Conservation (phyloP, 768 basidiomycete species). For the Favolaschia claudopus region DNA sequence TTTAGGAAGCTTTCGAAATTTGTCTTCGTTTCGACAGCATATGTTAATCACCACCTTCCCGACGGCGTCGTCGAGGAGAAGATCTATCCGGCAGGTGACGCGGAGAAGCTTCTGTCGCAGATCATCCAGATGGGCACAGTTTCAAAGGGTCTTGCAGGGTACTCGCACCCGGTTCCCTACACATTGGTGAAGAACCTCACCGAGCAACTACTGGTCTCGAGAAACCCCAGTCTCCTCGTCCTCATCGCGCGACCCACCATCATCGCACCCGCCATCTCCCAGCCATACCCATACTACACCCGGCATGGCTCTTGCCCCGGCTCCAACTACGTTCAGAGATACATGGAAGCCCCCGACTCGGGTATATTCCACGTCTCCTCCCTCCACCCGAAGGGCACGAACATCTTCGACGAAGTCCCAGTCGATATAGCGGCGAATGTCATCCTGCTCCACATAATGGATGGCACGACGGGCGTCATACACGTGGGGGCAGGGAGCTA, state of each 20-base stretch:
- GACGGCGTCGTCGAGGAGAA: neutral
- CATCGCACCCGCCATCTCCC: neutral
- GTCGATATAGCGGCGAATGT: conserved; percentile 3
- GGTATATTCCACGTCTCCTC: neutral
- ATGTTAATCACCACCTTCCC: neutral
- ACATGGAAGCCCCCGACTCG: neutral
- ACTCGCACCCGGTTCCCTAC: neutral
- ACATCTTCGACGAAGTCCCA: conserved; percentile 6
- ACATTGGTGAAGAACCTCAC: neutral
- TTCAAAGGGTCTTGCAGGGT: neutral
- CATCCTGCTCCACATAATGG: neutral
- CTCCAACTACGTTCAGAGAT: neutral
- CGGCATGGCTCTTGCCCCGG: neutral
- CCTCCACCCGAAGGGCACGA: neutral
- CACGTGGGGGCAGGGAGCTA: conserved; percentile 3
- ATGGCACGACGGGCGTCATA: neutral
- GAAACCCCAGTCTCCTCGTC: neutral
- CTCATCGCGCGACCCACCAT: neutral
- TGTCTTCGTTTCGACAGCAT: neutral
- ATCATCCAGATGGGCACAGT: neutral
- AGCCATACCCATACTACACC: neutral
- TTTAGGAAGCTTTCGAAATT: neutral
- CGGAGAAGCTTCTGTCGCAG: neutral
- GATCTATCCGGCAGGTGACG: neutral
- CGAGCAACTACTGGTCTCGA: neutral